Evolutionary conservation across 306 rosid species (phyloP), one percentile per base, ranked within the genome.

Genomic region (Rosa lucieae): DNA sequence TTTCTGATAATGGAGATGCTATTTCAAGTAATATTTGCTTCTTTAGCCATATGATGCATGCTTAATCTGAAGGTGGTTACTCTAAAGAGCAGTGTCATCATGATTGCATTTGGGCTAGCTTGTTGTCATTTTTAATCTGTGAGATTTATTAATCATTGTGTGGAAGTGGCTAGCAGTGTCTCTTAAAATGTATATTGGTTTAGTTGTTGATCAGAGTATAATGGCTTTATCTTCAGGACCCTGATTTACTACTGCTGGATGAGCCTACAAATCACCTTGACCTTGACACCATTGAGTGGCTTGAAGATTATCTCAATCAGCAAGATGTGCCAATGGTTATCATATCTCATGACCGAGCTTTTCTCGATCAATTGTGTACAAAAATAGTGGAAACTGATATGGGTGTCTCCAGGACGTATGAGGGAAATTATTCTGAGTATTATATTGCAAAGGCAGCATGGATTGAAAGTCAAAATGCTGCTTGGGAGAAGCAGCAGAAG

Each of bases 401-500:
- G 97, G 99, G 98, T 68, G 90, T 93, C 29, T 84, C 97, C 74
- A 90, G 96, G 77, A 95, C 97, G 12, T 95, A 59, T 68, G 93
- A 77, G 35, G 99, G 99, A 76, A 95, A 95, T 79, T 95, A 95
- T 89, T 95, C 99, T 8, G 84, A 91, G 84, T 95, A 80, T 82
- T 74, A 92, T 17, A 11, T 89, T 83, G 86, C 94, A 67, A 95
- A 84, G 84, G 98, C 94, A 53, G 87, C 88, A 48, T 95, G 99
- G 99, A 87, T 89, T 74, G 99, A 92, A 85, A 73, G 93, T 74
- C 98, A 95, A 83, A 77, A 88, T 84, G 93, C 97, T 79, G 97
- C 99, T 66, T 95, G 97, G 98, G 98, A 90, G 87, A 95, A 95
- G 92, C 98, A 95, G 90, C 98, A 95, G 88, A 95, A 92, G 84